A percentile compares a stretch with the other conserved stretches of the same genome.
Conservation (phyloP, 2,329 filamentous ascomycete species). For the Phyllosticta capitalensis region DNA sequence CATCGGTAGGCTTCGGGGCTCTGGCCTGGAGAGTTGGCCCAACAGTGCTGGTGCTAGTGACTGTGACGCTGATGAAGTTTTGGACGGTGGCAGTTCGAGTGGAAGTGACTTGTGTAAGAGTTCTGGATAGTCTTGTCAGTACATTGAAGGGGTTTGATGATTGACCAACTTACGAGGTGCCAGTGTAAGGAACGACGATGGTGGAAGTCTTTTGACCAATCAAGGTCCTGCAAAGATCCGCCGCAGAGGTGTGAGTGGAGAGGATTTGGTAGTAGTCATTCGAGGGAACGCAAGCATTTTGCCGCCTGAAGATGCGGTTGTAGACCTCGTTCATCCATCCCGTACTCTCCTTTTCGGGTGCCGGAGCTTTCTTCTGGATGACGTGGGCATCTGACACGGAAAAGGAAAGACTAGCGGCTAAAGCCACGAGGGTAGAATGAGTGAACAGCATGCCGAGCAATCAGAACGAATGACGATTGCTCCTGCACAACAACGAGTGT, state of each 20-base stretch:
- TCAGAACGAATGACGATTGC: constrained; percentile 18
- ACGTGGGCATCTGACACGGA: constrained; percentile 12
- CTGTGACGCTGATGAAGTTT: constrained; percentile 17
- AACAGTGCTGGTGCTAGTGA: constrained; percentile 17
- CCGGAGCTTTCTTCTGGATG: not conserved
- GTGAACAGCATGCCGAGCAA: constrained; percentile 26
- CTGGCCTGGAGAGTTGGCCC: constrained; percentile 11
- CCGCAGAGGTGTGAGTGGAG: not conserved
- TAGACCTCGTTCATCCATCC: not conserved
- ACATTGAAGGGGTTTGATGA: not conserved
- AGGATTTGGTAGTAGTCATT: constrained; percentile 11
- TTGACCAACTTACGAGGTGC: constrained; percentile 16
- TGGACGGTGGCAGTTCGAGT: constrained; percentile 15
- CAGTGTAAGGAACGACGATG: constrained; percentile 16
- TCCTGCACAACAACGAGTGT: constrained; percentile 10
- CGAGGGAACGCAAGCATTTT: constrained; percentile 3
- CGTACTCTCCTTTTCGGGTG: not conserved
- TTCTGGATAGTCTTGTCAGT: constrained; percentile 14
- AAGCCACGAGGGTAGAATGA: constrained; percentile 22
- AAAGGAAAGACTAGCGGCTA: constrained; percentile 23
- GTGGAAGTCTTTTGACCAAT: constrained; percentile 21
- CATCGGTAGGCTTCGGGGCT: constrained; percentile 6
- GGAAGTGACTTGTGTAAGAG: constrained; percentile 15
- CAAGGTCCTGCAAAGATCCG: constrained; percentile 7
- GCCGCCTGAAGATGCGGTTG: constrained; percentile 5